Evolutionary conservation across 768 basidiomycete genomes (phyloP).

Genomic region (Kondoa malvinella): DNA sequence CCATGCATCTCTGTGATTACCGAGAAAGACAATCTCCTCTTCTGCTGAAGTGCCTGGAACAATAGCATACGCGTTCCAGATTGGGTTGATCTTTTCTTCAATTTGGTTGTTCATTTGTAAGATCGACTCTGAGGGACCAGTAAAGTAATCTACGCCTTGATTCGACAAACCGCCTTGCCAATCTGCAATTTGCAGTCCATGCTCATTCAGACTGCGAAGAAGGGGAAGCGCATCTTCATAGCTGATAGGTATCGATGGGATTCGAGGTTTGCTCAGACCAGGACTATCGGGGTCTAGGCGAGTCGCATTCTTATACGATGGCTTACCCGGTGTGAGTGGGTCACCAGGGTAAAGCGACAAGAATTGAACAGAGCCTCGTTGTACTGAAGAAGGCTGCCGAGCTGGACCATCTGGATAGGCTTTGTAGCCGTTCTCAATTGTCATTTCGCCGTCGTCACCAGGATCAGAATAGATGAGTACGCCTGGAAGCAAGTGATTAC

Average conservation of each 20-base stretch:
- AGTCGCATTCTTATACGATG: conserved; percentile 64
- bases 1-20: conserved; percentile 74
- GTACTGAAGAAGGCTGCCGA: conserved; percentile 61
- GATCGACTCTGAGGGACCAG: conserved; percentile 36
- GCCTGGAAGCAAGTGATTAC: too few species aligned
- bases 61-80: conserved; percentile 73
- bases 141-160: conserved; percentile 33
- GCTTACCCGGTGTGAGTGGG: conserved; percentile 72
- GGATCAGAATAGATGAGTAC: conserved; percentile 27
- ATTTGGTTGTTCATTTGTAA: conserved; percentile 55
- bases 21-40: conserved; percentile 71
- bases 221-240: conserved; percentile 64
- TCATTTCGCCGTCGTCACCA: conserved; percentile 24
- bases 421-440: conserved; percentile 12
- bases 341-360: conserved; percentile 43
- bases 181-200: conserved; percentile 30
- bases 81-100: conserved; percentile 60
- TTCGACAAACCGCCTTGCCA: conserved; percentile 30
- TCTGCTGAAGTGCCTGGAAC: conserved; percentile 59
- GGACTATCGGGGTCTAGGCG: conserved; percentile 32
- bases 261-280: conserved; percentile 44
- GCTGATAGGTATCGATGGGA: conserved; percentile 77
- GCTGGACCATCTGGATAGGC: conserved; percentile 71
- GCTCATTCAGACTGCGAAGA: conserved; percentile 40
- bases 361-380: conserved; percentile 68